Conservation (phyloP, 805 yeast genomes). For the Yamadazyma kitorensis region DNA sequence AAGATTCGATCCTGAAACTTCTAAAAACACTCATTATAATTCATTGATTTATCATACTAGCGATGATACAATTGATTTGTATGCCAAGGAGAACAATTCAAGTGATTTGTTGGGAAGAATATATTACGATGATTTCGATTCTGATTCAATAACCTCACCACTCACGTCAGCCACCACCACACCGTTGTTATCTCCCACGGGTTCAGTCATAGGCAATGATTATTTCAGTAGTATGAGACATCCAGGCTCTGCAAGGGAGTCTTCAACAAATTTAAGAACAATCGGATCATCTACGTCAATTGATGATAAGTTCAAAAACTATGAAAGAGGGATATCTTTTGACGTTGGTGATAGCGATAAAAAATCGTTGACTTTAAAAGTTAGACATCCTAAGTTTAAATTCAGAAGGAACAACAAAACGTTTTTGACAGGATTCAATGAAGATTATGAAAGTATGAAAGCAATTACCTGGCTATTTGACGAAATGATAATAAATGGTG, state of each 20-base stretch:
- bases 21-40: slow-evolving; percentile 35
- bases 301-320: slow-evolving; percentile 13
- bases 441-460: slow-evolving; percentile 33
- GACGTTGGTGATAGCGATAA: slow-evolving; percentile 33
- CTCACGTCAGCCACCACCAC: slow-evolving; percentile 16
- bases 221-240: slow-evolving; percentile 9
- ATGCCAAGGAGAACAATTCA: slow-evolving; percentile 34
- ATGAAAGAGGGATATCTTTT: slow-evolving; percentile 40
- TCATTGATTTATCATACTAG: slow-evolving; percentile 38
- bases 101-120: slow-evolving; percentile 41
- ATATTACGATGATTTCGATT: slow-evolving; percentile 42
- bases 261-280: slow-evolving; percentile 12
- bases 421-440: slow-evolving; percentile 37
- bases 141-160: slow-evolving; percentile 24
- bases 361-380: slow-evolving; percentile 37
- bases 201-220: slow-evolving; percentile 9
- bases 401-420: slow-evolving; percentile 45
- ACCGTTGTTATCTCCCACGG: slow-evolving; percentile 16
- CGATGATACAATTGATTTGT: slow-evolving; percentile 36
- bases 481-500: slow-evolving; percentile 43
- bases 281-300: slow-evolving; percentile 12
- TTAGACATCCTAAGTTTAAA: slow-evolving; percentile 40
- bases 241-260: no score
- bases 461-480: slow-evolving; percentile 46
- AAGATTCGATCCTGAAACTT: slow-evolving; percentile 24